Base-by-base conservation (phyloP, 2,329 filamentous ascomycete genomes). In the Ophiostoma populinum region DNA sequence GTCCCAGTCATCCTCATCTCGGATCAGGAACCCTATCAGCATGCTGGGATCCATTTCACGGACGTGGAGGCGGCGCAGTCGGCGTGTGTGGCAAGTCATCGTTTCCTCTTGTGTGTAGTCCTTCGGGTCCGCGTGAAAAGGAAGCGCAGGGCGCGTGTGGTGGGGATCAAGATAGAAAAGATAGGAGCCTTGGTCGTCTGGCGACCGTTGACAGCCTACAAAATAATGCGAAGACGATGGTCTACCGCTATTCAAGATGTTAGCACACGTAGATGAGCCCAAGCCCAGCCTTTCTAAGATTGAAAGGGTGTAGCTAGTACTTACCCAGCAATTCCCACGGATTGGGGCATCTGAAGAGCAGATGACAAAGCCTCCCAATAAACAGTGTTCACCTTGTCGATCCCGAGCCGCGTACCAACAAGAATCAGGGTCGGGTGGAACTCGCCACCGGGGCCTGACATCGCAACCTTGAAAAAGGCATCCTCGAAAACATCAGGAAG, bases 101-200 rank as follows among this genome's bases (percentile, higher is more conserved):
- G 93, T 53, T 39, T 95, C 85, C 46, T 81, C 77, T 7, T 61
- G 49, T 0, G 73, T 73, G 48, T 85, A 82, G 2, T 70, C 56
- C 6, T 58, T 54, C 1, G 63, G 51, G 32, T 73, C 54, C 19
- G 63, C 52, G 42, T 70, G 67, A 43, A 75, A 77, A 0, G 78
- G 72, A 2, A 94, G 61, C 3, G 78, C 71, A 8, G 77, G 69
- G 31, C 86, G 74, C 2, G 87, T 92, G 45, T 75, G 74, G 51
- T 98, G 90, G 2, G 90, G 90, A 47, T 98, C 90, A 12, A 98
- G 72, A 54, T 95, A 98, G 58, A 94, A 95, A 46, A 95, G 75
- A 47, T 75, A 67, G 35, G 77, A 73, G 20, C 77, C 83, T 37
- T 70, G 46, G 26, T 47, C 44, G 5, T 48, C 48, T 12, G 42